A percentile compares a stretch with the other conserved stretches of the same genome.
Conservation (phyloP, 768 basidiomycete genomes). For the Termitomyces sp. region DNA sequence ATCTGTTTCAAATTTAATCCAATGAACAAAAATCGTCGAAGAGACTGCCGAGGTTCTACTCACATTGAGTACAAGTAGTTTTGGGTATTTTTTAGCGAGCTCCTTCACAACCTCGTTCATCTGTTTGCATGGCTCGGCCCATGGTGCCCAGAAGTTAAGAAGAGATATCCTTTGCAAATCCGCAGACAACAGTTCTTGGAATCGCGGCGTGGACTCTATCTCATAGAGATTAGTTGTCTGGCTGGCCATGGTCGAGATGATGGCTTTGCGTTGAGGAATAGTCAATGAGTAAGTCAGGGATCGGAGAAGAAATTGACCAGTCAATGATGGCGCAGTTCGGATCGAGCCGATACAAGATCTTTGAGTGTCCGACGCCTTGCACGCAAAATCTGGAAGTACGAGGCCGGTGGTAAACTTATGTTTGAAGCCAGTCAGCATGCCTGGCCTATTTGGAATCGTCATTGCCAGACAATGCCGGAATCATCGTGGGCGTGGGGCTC, state of each 20-base stretch:
- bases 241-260: neutral
- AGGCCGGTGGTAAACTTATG: neutral
- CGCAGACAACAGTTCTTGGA: constrained; percentile 64
- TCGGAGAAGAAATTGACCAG: neutral
- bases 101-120: constrained; percentile 80
- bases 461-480: neutral
- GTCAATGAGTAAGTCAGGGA: constrained; percentile 14
- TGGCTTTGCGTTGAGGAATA: neutral
- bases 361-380: neutral
- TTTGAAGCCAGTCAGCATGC: neutral
- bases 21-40: neutral
- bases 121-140: constrained; percentile 87
- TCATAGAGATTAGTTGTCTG: constrained; percentile 24
- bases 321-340: constrained; percentile 15
- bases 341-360: constrained; percentile 10
- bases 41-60: constrained; percentile 9
- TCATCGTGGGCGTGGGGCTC: neutral
- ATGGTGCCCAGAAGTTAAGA: constrained; percentile 91
- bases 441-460: neutral
- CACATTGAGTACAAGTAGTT: constrained; percentile 72
- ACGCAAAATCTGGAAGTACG: neutral
- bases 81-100: constrained; percentile 65
- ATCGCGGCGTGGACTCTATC: constrained; percentile 62
- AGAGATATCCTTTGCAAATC: constrained; percentile 82
- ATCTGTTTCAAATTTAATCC: constrained; percentile 49